A percentile compares a stretch with the other conserved stretches of the same genome.
Conservation (phyloP, 805 yeast genomes). For the Ogataea saltuana region DNA sequence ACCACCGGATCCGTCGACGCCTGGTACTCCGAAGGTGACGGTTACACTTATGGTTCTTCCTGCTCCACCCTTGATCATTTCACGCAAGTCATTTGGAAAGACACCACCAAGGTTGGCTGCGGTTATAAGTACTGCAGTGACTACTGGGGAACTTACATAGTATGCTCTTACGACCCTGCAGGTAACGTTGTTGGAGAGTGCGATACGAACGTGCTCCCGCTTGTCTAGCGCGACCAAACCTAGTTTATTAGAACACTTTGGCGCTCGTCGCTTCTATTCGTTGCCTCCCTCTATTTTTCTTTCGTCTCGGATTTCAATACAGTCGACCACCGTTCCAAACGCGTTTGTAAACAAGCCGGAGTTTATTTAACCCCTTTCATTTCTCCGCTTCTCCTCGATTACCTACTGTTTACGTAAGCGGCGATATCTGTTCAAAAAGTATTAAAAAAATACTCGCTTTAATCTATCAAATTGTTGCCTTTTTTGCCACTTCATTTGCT, state of each 20-base stretch:
- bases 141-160: slow-evolving; percentile 57
- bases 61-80: slow-evolving; percentile 60
- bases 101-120: slow-evolving; percentile 65
- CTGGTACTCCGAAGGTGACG: slow-evolving; percentile 68
- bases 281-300: no score
- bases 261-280: no score
- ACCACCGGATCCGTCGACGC: slow-evolving; percentile 59
- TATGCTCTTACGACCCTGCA: slow-evolving; percentile 76
- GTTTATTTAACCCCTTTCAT: no score
- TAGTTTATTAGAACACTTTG: no score
- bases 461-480: neutral
- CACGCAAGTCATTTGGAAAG: slow-evolving; percentile 75
- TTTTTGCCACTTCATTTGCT: neutral
- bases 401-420: no score
- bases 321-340: no score
- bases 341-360: no score
- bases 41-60: slow-evolving; percentile 54
- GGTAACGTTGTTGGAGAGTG: slow-evolving; percentile 65
- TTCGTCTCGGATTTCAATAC: no score
- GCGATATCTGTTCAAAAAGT: no score
- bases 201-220: slow-evolving; percentile 34
- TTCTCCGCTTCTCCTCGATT: no score
- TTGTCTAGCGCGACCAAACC: neutral
- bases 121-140: slow-evolving; percentile 50
- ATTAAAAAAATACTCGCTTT: neutral